Evolutionary conservation across 768 basidiomycete genomes (phyloP).

Genomic region (Termitomyces bulborhizus): DNA sequence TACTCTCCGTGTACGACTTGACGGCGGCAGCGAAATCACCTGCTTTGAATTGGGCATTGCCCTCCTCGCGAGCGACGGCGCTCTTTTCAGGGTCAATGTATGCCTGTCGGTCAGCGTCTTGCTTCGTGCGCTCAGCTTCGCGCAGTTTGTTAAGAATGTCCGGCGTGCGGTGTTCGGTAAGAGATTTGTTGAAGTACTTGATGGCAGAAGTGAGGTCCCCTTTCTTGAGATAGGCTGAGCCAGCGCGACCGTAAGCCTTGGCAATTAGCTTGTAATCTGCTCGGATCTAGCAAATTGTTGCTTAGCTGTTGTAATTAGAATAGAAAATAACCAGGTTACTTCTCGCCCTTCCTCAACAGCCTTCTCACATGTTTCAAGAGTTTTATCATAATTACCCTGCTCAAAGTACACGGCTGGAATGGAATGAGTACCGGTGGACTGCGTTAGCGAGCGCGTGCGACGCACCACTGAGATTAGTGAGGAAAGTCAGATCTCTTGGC

Average conservation of each 20-base stretch:
- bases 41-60: constrained; percentile 85
- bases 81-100: constrained; percentile 87
- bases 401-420: constrained; percentile 84
- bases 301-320: neutral
- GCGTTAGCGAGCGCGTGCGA: constrained; percentile 1
- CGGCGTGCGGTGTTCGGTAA: constrained; percentile 95
- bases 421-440: neutral
- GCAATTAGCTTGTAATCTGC: constrained; percentile 95
- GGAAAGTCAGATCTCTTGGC: constrained; percentile 90
- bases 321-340: constrained; percentile 25
- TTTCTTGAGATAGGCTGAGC: constrained; percentile 79
- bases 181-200: constrained; percentile 89
- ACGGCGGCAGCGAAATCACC: constrained; percentile 92
- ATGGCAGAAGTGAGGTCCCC: constrained; percentile 71
- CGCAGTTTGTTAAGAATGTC: constrained; percentile 88
- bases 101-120: constrained; percentile 70
- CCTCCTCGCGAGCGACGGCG: constrained; percentile 82
- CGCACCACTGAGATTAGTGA: constrained; percentile 84
- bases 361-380: constrained; percentile 88
- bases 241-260: constrained; percentile 89
- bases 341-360: constrained; percentile 93
- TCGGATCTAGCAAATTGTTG: constrained; percentile 45
- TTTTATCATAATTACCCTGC: constrained; percentile 85
- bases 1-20: constrained; percentile 89
- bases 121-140: constrained; percentile 70